These are phyloP conservation scores for Dictyostelium firmibasis DNA, from an alignment of 78 protist species.

Conservation along the genomic window DNA sequence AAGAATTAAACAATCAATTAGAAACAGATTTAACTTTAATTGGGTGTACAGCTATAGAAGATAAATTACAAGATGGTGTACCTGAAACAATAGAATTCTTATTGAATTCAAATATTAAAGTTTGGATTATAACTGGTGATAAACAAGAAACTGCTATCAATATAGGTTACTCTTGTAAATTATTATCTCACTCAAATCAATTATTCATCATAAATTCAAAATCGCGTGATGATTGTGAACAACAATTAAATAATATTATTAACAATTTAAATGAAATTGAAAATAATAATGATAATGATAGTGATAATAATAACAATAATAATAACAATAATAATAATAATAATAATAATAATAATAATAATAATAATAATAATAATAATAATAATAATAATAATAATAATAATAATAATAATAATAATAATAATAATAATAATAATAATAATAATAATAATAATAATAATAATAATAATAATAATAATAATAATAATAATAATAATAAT, in stretches of 20 bases:
- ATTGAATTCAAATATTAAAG: constrained; percentile 69
- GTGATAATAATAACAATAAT: background rate
- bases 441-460: background rate
- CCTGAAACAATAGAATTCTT: constrained; percentile 82
- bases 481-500: background rate
- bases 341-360: background rate
- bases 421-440: background rate
- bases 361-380: background rate
- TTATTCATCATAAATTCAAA: constrained; percentile 50
- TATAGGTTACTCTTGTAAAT: constrained; percentile 81
- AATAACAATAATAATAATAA: background rate
- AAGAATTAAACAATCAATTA: constrained; percentile 18
- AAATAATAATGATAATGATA: background rate
- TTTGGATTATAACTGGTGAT: constrained; percentile 93
- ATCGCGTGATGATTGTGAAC: background rate
- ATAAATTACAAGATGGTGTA: constrained; percentile 89
- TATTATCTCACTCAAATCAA: constrained; percentile 11
- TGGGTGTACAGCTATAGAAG: constrained; percentile 92
- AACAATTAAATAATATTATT: background rate
- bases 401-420: background rate
- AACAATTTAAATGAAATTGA: background rate
- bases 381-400: background rate
- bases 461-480: background rate
- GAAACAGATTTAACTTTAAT: constrained; percentile 78
- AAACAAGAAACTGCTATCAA: constrained; percentile 93